Conservation (phyloP, 805 yeast species). For the Nakazawaea wickerhamii region DNA sequence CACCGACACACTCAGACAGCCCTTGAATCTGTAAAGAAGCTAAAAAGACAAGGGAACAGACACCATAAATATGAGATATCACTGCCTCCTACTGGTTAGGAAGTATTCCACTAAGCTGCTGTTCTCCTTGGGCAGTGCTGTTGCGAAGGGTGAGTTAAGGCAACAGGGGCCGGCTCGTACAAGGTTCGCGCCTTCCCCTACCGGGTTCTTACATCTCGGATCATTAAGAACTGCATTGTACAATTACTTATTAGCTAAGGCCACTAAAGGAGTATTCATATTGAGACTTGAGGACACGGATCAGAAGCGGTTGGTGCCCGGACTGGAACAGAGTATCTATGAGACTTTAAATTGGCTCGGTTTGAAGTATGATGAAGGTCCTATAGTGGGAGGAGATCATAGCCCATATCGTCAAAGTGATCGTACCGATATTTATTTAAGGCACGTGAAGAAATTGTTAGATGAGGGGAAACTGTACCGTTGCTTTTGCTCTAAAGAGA, state of each 20-base stretch:
- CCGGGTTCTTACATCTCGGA: conserved; percentile 92
- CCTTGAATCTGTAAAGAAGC: conserved; percentile 3
- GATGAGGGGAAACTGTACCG: conserved; percentile 72
- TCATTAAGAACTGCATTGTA: conserved; percentile 90
- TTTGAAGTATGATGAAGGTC: conserved; percentile 77
- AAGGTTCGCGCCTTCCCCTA: conserved; percentile 97
- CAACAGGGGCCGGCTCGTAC: conserved; percentile 65
- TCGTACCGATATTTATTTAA: conserved; percentile 57
- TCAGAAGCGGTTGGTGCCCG: conserved; percentile 66
- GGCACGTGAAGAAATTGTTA: conserved; percentile 52
- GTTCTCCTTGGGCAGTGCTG: conserved; percentile 6
- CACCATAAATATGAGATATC: conserved; percentile 2
- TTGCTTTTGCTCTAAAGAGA: conserved; percentile 79
- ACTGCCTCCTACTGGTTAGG: neutral
- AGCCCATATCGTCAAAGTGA: conserved; percentile 89
- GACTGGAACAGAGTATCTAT: conserved; percentile 80
- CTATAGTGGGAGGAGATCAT: conserved; percentile 47
- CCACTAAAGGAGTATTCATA: conserved; percentile 75
- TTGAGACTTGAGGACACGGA: conserved; percentile 93
- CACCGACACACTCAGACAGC: conserved; percentile 5
- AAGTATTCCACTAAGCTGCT: conserved; percentile 4
- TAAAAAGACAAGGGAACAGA: too few relatives aligned
- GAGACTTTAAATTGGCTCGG: conserved; percentile 76
- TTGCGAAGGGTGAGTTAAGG: conserved; percentile 19
- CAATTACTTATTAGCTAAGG: conserved; percentile 75